Conservation (phyloP, 345 rosid species). For the Bruguiera parviflora region DNA sequence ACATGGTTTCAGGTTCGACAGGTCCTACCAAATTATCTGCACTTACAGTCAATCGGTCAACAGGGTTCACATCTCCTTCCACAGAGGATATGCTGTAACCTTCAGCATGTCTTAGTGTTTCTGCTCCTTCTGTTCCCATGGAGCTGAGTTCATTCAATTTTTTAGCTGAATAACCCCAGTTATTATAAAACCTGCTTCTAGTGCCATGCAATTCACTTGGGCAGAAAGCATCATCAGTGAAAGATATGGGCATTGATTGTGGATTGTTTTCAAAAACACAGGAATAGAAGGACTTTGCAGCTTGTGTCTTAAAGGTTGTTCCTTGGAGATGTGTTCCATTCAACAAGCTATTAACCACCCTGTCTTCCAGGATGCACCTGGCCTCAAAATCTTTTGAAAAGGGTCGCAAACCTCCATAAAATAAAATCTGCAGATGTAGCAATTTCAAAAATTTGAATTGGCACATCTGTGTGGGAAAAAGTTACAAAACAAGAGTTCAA, state of each 20-base stretch:
- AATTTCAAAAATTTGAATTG: conserved; percentile 10
- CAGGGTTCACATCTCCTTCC: conserved; percentile 32
- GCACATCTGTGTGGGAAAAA: background rate
- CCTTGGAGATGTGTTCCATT: conserved; percentile 37
- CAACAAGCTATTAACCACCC: conserved; percentile 32
- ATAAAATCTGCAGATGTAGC: conserved; percentile 44
- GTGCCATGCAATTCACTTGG: conserved; percentile 28
- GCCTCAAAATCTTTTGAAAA: conserved; percentile 43
- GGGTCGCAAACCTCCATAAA: conserved; percentile 44
- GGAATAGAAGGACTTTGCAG: conserved; percentile 42
- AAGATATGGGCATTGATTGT: conserved; percentile 21
- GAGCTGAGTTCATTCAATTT: conserved; percentile 20
- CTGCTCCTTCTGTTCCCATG: conserved; percentile 25
- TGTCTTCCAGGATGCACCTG: conserved; percentile 43
- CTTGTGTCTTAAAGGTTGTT: conserved; percentile 41
- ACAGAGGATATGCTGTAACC: conserved; percentile 30
- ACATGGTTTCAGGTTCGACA: conserved; percentile 39
- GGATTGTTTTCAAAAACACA: conserved; percentile 34
- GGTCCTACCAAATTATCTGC: conserved; percentile 28
- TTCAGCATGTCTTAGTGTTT: conserved; percentile 46
- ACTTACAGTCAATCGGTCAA: conserved; percentile 38
- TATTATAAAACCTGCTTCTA: conserved; percentile 35
- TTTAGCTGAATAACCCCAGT: conserved; percentile 35
- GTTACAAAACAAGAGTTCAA: background rate
- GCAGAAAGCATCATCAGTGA: conserved; percentile 22